Evolutionary conservation across 768 basidiomycete species (phyloP).

Genomic region (Mrakia frigida): DNA sequence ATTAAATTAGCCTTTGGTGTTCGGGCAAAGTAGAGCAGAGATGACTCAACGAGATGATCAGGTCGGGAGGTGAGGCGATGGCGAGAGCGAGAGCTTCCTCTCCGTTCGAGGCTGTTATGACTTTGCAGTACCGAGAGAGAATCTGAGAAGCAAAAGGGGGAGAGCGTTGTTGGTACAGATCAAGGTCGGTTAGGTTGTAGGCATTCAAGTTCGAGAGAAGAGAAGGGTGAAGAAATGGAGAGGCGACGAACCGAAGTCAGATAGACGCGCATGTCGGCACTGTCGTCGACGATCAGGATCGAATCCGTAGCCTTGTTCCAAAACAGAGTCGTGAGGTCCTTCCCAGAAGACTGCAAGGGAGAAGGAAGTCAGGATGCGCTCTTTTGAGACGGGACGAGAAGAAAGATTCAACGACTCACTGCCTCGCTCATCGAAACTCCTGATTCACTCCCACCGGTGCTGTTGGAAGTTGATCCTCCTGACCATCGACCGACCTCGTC

Average conservation of each 20-base stretch:
- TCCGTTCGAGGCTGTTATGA: conserved; percentile 20
- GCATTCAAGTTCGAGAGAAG: too few relatives aligned
- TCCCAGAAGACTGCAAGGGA: conserved; percentile 31
- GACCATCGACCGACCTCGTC: conserved; percentile 14
- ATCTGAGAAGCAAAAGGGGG: conserved; percentile 4
- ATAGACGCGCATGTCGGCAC: not conserved
- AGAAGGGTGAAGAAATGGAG: too few relatives aligned
- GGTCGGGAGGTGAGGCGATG: not conserved
- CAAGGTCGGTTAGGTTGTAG: too few relatives aligned
- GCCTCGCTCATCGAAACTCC: not conserved
- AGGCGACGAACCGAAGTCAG: not conserved
- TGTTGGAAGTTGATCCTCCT: not conserved
- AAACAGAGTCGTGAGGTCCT: conserved; percentile 43
- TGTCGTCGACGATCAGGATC: conserved; percentile 33
- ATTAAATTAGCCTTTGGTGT: not conserved
- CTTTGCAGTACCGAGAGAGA: conserved; percentile 16
- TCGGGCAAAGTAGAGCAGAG: not conserved
- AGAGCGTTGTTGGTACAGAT: too few relatives aligned
- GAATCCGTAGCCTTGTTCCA: conserved; percentile 43
- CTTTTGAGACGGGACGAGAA: too few relatives aligned
- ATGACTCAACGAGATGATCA: conserved; percentile 21
- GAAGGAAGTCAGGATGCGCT: too few relatives aligned
- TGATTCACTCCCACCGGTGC: not conserved
- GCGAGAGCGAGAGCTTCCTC: conserved; percentile 17
- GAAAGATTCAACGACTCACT: too few relatives aligned